A percentile compares a stretch with the other conserved stretches of the same genome.
These are phyloP conservation scores for Logfia minima DNA, from an alignment of 129 eudicot species.

Conservation along the genomic window DNA sequence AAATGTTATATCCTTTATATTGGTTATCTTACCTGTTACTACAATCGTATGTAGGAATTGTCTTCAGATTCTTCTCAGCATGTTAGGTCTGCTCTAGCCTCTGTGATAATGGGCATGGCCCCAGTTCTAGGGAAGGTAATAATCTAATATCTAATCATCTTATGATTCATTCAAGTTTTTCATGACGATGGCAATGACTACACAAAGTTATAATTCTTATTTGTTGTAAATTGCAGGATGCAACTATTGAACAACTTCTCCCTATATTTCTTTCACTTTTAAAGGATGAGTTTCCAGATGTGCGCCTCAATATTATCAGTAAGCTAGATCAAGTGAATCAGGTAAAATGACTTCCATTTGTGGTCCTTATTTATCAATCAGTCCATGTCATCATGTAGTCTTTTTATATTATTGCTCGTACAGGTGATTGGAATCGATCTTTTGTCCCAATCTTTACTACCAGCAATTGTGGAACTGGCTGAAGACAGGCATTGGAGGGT, in stretches of 20 bases:
- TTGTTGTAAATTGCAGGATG: constrained; percentile 62
- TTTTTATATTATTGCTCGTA: background rate
- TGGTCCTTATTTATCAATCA: constrained; percentile 8
- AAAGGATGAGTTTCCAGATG: constrained; percentile 98
- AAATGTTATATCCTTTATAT: background rate
- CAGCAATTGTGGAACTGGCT: constrained; percentile 99
- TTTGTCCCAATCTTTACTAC: constrained; percentile 84
- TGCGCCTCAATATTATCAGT: constrained; percentile 95
- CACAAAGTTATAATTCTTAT: background rate
- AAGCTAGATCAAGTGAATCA: constrained; percentile 99
- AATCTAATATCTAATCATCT: background rate
- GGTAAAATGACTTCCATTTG: constrained; percentile 37
- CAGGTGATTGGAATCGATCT: constrained; percentile 99
- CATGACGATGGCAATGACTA: background rate
- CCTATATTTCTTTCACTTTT: constrained; percentile 93
- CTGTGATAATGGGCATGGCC: constrained; percentile 99
- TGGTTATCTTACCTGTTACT: constrained; percentile 17
- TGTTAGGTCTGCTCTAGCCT: constrained; percentile 97
- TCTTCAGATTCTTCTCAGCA: constrained; percentile 99
- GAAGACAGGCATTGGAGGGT: constrained; percentile 99
- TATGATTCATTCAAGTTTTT: background rate
- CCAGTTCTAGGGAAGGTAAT: constrained; percentile 94
- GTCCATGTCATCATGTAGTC: background rate
- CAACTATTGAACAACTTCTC: constrained; percentile 96
- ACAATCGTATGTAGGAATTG: constrained; percentile 59